Evolutionary conservation across 225 moss, liverwort and hornwort genomes (phyloP).

Genomic region (Physcomitrium patens): DNA sequence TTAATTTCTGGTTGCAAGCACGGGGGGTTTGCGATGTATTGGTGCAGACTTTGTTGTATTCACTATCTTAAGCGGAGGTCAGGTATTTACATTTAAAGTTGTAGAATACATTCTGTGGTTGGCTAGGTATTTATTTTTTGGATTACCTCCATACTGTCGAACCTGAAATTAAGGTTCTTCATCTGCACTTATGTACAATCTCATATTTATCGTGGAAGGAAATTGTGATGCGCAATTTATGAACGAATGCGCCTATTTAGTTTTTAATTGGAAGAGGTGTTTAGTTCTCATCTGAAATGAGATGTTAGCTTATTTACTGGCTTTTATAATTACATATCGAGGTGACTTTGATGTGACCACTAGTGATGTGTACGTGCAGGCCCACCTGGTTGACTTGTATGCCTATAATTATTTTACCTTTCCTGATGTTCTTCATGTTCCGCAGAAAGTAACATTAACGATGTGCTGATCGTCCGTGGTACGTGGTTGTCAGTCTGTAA

Average conservation of each 20-base stretch:
- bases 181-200: constrained; percentile 20
- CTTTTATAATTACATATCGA: too few relatives aligned
- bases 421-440: too few relatives aligned
- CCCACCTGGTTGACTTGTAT: too few relatives aligned
- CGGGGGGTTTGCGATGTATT: constrained; percentile 10
- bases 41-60: constrained; percentile 3
- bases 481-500: too few relatives aligned
- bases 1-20: constrained; percentile 31
- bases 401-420: too few relatives aligned
- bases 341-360: too few relatives aligned
- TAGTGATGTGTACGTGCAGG: too few relatives aligned
- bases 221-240: constrained; percentile 26
- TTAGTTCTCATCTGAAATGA: too few relatives aligned
- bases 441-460: too few relatives aligned
- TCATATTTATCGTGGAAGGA: constrained; percentile 25
- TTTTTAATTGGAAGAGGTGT: neutral
- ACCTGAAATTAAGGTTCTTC: constrained; percentile 30
- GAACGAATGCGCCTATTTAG: constrained; percentile 26
- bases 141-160: constrained; percentile 7
- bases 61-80: neutral
- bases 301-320: too few relatives aligned
- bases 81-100: neutral
- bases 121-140: constrained; percentile 14
- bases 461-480: too few relatives aligned
- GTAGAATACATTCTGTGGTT: neutral